Conservation (phyloP, 2,329 filamentous ascomycete species). For the Phyllosticta paracitricarpa region DNA sequence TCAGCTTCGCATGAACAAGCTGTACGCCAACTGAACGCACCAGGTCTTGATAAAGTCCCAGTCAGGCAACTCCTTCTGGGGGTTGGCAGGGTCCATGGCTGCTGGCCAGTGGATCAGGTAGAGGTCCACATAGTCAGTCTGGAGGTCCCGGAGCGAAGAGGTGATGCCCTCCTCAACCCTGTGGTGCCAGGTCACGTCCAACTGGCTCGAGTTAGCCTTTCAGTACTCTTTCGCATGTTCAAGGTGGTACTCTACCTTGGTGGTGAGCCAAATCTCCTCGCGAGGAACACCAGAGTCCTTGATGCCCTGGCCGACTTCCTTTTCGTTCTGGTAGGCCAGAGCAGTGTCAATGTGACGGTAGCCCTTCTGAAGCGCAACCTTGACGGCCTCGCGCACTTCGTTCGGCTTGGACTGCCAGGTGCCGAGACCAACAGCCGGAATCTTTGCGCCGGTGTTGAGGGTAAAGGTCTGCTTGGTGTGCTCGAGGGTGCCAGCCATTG, state of each 20-base stretch:
- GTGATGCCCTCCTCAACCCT: slow-evolving; percentile 53
- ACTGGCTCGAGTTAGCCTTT: slow-evolving; percentile 32
- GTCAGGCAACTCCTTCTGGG: slow-evolving; percentile 60
- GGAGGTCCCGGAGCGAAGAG: slow-evolving; percentile 52
- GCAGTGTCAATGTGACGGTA: slow-evolving; percentile 73
- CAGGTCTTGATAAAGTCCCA: slow-evolving; percentile 80
- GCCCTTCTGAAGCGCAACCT: slow-evolving; percentile 55
- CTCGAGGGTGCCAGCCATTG: slow-evolving; percentile 18
- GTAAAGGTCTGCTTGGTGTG: slow-evolving; percentile 37
- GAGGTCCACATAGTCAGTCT: slow-evolving; percentile 58
- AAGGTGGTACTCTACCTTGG: slow-evolving; percentile 32
- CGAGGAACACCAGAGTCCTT: slow-evolving; percentile 55
- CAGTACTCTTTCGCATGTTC: no score
- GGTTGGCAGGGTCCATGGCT: slow-evolving; percentile 50
- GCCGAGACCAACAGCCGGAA: slow-evolving; percentile 65
- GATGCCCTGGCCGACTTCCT: slow-evolving; percentile 63
- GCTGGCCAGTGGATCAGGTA: slow-evolving; percentile 61
- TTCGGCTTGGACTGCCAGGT: slow-evolving; percentile 68
- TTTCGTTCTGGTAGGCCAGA: slow-evolving; percentile 68
- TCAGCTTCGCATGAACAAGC: not conserved
- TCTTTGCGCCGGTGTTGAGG: slow-evolving; percentile 63
- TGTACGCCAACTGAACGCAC: slow-evolving; percentile 17
- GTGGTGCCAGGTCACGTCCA: slow-evolving; percentile 71
- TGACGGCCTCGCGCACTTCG: slow-evolving; percentile 61
- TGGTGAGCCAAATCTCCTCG: slow-evolving; percentile 63